Conservation (phyloP, 805 yeast species). For the Candida odintsovae region DNA sequence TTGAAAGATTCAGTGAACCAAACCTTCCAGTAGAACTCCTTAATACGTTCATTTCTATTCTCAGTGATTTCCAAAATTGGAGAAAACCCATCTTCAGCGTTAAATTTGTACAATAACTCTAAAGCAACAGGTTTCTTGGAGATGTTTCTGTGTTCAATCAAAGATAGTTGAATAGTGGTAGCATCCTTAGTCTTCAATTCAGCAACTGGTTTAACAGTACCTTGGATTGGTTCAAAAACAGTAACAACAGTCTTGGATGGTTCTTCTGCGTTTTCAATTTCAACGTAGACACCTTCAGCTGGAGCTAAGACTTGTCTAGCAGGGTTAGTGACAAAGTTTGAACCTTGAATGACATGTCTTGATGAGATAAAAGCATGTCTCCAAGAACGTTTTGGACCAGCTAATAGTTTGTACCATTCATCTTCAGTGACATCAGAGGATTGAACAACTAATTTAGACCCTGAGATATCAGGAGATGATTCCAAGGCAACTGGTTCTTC, state of each 20-base stretch:
- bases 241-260: conserved; percentile 53
- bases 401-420: conserved; percentile 74
- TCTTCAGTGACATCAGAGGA: conserved; percentile 31
- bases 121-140: conserved; percentile 70
- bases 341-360: conserved; percentile 78
- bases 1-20: conserved; percentile 78
- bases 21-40: conserved; percentile 93
- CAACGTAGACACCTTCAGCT: conserved; percentile 53
- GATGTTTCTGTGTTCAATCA: conserved; percentile 86
- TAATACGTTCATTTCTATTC: conserved; percentile 88
- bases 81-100: conserved; percentile 88
- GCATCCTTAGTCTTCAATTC: conserved; percentile 47
- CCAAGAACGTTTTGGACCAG: conserved; percentile 80
- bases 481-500: conserved; percentile 39
- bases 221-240: conserved; percentile 67
- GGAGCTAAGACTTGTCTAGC: conserved; percentile 79
- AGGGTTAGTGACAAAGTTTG: conserved; percentile 74
- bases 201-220: conserved; percentile 61
- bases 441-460: conserved; percentile 31
- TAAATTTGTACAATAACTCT: conserved; percentile 71
- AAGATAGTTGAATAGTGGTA: conserved; percentile 55
- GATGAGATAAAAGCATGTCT: conserved; percentile 83
- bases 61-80: conserved; percentile 89
- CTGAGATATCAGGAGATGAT: conserved; percentile 24
- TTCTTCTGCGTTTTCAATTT: conserved; percentile 47